These are phyloP conservation scores for Saccharomycopsis fibuligera DNA, from an alignment of 805 yeast genomes.

Conservation along the genomic window DNA sequence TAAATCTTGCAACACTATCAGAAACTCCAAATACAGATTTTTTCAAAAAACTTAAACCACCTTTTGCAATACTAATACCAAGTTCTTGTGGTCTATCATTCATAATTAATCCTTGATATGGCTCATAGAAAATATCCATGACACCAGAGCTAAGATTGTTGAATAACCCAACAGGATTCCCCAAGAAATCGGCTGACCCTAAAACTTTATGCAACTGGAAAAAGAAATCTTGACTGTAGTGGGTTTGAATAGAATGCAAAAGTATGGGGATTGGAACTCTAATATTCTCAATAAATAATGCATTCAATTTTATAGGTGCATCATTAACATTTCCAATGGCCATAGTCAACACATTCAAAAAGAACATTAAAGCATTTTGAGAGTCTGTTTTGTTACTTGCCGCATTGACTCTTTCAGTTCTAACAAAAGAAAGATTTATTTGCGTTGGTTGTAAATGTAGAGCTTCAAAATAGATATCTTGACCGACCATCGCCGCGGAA, in stretches of 20 bases:
- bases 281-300: slow-evolving; percentile 81
- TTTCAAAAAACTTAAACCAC: slow-evolving; percentile 88
- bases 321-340: slow-evolving; percentile 95
- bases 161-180: slow-evolving; percentile 96
- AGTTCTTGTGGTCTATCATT: slow-evolving; percentile 94
- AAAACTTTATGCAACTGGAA: slow-evolving; percentile 87
- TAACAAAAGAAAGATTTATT: slow-evolving; percentile 80
- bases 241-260: slow-evolving; percentile 64
- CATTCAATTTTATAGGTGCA: slow-evolving; percentile 88
- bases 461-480: slow-evolving; percentile 86
- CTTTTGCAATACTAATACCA: slow-evolving; percentile 93
- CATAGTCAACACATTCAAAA: slow-evolving; percentile 85
- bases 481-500: slow-evolving; percentile 42
- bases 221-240: slow-evolving; percentile 86
- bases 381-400: slow-evolving; percentile 46
- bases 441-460: slow-evolving; percentile 89
- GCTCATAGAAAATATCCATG: slow-evolving; percentile 93
- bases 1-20: slow-evolving; percentile 86
- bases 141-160: slow-evolving; percentile 92
- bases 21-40: slow-evolving; percentile 93
- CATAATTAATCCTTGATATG: slow-evolving; percentile 90
- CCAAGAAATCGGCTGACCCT: slow-evolving; percentile 94
- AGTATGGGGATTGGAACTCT: slow-evolving; percentile 78
- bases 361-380: slow-evolving; percentile 64
- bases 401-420: slow-evolving; percentile 72